Percentiles rank a stretch among this genome's conserved stretches.
These are phyloP conservation scores for Tephrocybe sp. DNA, from an alignment of 768 basidiomycete species.

Conservation along the genomic window DNA sequence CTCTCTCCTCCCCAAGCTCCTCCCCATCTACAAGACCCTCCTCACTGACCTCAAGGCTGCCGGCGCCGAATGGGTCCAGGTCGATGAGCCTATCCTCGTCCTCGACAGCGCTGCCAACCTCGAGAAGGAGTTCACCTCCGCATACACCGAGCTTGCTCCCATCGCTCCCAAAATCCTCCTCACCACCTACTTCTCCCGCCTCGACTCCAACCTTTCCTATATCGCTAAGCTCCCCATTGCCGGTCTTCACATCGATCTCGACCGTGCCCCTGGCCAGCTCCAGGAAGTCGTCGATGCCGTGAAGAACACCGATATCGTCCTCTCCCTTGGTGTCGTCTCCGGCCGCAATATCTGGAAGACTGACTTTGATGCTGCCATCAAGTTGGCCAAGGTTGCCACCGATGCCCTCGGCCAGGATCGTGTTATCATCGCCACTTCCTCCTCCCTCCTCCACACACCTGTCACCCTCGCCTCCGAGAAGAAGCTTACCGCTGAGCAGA, in stretches of 20 bases:
- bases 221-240: slow-evolving; percentile 90
- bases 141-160: slow-evolving; percentile 79
- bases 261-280: slow-evolving; percentile 90
- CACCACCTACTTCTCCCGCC: slow-evolving; percentile 95
- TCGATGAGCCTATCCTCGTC: slow-evolving; percentile 96
- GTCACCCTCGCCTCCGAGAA: slow-evolving; percentile 93
- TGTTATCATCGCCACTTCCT: slow-evolving; percentile 93
- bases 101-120: slow-evolving; percentile 79
- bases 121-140: slow-evolving; percentile 75
- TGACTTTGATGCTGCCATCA: slow-evolving; percentile 83
- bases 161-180: slow-evolving; percentile 91
- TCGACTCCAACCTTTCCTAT: slow-evolving; percentile 88
- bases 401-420: slow-evolving; percentile 81
- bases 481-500: slow-evolving; percentile 84
- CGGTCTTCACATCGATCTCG: slow-evolving; percentile 95
- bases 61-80: slow-evolving; percentile 92
- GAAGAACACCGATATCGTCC: slow-evolving; percentile 75
- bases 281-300: slow-evolving; percentile 78
- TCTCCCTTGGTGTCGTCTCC: slow-evolving; percentile 95
- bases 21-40: slow-evolving; percentile 91
- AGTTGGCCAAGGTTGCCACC: slow-evolving; percentile 81
- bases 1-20: slow-evolving; percentile 82
- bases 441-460: slow-evolving; percentile 97
- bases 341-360: slow-evolving; percentile 99
- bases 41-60: slow-evolving; percentile 88